phyloP scores from a whole-genome alignment of 257 asterid genomes.

The Thymus mandschuricus region DNA sequence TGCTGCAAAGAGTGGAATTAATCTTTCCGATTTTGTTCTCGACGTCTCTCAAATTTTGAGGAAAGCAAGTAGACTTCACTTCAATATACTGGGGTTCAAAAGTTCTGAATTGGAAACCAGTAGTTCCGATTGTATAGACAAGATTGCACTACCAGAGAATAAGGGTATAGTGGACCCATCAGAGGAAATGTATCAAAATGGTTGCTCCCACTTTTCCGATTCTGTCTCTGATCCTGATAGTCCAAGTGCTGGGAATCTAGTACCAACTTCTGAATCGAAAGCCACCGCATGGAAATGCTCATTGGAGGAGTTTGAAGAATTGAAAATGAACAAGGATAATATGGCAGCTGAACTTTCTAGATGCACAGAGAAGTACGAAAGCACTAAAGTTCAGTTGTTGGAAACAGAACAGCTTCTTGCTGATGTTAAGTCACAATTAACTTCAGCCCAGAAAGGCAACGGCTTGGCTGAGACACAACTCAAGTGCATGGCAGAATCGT shows the following conservation, averaged over 20 bases:
- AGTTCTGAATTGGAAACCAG: conserved; percentile 63
- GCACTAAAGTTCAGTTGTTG: conserved; percentile 59
- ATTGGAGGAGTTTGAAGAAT: conserved; percentile 78
- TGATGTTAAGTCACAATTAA: conserved; percentile 74
- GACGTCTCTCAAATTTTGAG: conserved; percentile 66
- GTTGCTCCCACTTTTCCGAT: conserved; percentile 68
- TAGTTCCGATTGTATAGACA: conserved; percentile 84
- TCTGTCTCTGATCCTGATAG: conserved; percentile 75
- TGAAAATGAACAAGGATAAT: conserved; percentile 71
- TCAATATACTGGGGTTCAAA: conserved; percentile 61
- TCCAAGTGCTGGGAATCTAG: conserved; percentile 71
- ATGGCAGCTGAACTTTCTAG: conserved; percentile 62
- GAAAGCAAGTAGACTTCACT: conserved; percentile 65
- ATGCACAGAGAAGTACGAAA: conserved; percentile 59
- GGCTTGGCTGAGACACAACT: conserved; percentile 97
- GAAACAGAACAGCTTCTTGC: conserved; percentile 73
- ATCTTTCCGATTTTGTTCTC: conserved; percentile 57
- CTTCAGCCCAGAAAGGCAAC: conserved; percentile 68
- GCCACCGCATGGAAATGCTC: conserved; percentile 73
- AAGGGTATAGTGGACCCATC: conserved; percentile 52
- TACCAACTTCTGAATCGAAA: conserved; percentile 76
- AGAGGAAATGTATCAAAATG: conserved; percentile 54
- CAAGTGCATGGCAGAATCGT: conserved; percentile 98
- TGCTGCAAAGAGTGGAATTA: conserved; percentile 43
- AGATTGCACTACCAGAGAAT: conserved; percentile 84